Evolutionary conservation across 192 early-diverging fungal genomes (phyloP), one percentile per base, ranked within the genome.

Genomic region (Funneliformis geosporum): DNA sequence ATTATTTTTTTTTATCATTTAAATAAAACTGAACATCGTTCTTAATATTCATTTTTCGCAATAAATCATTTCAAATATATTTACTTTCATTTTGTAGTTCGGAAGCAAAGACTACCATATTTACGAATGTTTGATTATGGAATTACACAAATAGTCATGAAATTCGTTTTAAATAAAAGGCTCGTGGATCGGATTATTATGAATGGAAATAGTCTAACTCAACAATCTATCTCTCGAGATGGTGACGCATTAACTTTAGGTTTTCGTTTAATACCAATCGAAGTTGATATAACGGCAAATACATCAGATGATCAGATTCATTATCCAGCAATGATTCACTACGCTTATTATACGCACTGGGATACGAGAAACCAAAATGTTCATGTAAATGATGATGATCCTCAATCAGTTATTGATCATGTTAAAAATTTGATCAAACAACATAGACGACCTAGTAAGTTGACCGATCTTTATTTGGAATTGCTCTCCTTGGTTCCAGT

Each of bases 81-180:
- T 40, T 7, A 42, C 8, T 42, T 70, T 42, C 33, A 11, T 73
- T 12, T 12, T 33, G 14, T 60, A 74, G 73, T 74, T 39, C 46
- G 73, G 33, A 59, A 33, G 39, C 73, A 74, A 28, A 74, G 9
- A 55, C 25, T 74, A n/a, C 73, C 73, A 33, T 12, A 74, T 47
- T 74, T 60, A 7, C 16, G 59, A 18, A 21, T 39, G 11, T n/a
- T 40, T 40, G 28, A 74, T n/a, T 39, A 25, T 14, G 73, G 73
- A 16, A 25, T 74, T 27, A 59, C 73, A 5, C 10, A 25, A 11
- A 14, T 74, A 8, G 12, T 38, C 12, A 27, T 60, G 18, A 25
- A 74, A 2, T 27, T 74, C 27, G 0, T 9, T 18, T 14, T 10
- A 69, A 33, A 21, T 40, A 69, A 69, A 33, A n/a, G 43, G 21